Evolutionary conservation across 768 basidiomycete species (phyloP).

Genomic region (Leccinum incarnatum): DNA sequence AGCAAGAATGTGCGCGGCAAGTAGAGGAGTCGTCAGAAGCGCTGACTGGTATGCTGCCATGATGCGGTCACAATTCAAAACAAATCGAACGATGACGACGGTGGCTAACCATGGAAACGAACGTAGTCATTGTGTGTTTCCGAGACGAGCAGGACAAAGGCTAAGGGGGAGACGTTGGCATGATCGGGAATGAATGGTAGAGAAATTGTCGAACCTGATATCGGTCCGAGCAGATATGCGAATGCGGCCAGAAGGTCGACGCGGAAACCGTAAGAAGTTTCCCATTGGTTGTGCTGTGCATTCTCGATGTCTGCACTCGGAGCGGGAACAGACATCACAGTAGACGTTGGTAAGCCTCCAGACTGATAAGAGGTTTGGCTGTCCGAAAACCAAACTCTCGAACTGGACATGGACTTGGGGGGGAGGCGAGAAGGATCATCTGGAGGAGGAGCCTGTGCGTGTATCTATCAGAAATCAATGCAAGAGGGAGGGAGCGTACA

Average conservation of each 20-base stretch:
- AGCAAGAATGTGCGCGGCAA: conserved; percentile 53
- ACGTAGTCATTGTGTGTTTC: conserved; percentile 77
- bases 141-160: conserved; percentile 61
- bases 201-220: conserved; percentile 54
- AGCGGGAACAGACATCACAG: conserved; percentile 39
- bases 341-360: conserved; percentile 59
- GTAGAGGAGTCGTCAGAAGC: conserved; percentile 60
- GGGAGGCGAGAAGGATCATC: conserved; percentile 43
- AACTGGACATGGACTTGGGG: conserved; percentile 23
- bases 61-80: conserved; percentile 5
- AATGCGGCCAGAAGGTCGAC: conserved; percentile 65
- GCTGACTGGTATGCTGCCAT: conserved; percentile 74
- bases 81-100: conserved; percentile 3
- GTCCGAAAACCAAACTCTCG: conserved; percentile 53
- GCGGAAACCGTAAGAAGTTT: conserved; percentile 63
- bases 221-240: conserved; percentile 66
- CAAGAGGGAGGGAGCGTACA: conserved; percentile 34
- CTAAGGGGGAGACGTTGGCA: conserved; percentile 32
- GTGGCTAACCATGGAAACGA: conserved; percentile 66
- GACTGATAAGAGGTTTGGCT: conserved; percentile 62
- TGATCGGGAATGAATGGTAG: neutral
- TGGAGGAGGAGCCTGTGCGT: conserved; percentile 51
- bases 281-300: conserved; percentile 56
- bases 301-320: conserved; percentile 40
- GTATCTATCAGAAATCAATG: conserved; percentile 2